A percentile compares a stretch with the other conserved stretches of the same genome.
Evolutionary conservation across 225 moss, liverwort and hornwort genomes (phyloP).

Genomic region (Ulota crispa): DNA sequence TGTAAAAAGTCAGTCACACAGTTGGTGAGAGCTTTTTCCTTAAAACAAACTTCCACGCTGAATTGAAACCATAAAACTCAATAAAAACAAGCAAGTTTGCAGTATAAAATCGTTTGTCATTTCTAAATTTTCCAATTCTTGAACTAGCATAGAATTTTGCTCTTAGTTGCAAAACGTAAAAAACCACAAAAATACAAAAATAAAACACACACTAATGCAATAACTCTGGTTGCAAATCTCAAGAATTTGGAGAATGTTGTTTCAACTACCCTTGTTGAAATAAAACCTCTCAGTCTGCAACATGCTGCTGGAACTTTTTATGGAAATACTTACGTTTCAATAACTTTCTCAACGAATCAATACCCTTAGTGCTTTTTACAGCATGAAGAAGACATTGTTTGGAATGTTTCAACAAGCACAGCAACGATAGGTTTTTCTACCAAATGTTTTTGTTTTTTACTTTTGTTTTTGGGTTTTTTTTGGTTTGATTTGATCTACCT

Average conservation of each 20-base stretch:
- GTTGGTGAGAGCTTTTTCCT: neutral
- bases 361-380: neutral
- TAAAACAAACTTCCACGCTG: no score
- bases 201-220: rapidly evolving
- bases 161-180: neutral
- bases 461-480: no score
- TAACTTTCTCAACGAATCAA: neutral
- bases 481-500: slow-evolving; percentile 35
- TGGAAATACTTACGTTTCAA: no score
- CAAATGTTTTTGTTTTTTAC: no score
- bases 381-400: neutral
- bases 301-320: rapidly evolving
- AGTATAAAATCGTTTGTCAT: no score
- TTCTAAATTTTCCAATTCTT: no score
- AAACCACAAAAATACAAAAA: no score
- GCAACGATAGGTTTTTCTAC: neutral
- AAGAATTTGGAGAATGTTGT: neutral
- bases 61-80: no score
- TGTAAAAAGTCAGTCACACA: neutral
- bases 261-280: neutral
- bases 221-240: neutral
- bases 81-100: no score
- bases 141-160: neutral
- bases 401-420: rapidly evolving
- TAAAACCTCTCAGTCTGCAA: neutral